Conservation (phyloP, 1,284 basidiomycete species). For the Trichosporon asahii region DNA sequence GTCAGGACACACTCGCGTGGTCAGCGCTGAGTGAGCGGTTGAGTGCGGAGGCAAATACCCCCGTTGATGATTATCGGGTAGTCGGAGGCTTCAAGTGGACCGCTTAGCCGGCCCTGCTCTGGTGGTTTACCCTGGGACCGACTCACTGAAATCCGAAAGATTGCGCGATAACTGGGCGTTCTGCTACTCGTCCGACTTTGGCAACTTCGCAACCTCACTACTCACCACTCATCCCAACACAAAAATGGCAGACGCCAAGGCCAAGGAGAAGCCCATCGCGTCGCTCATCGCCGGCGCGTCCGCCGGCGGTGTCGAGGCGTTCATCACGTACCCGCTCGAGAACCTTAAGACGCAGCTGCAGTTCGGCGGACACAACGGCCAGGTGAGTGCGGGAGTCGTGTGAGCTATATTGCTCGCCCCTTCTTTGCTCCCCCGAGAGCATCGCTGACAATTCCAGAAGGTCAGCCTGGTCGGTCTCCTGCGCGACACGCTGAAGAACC, state of each 20-base stretch:
- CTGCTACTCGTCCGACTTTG: conserved; percentile 34
- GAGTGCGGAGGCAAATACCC: neutral
- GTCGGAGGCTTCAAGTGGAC: neutral
- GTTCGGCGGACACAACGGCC: conserved; percentile 47
- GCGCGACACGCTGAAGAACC: conserved; percentile 64
- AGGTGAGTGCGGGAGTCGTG: conserved; percentile 31
- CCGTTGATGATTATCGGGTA: conserved; percentile 1
- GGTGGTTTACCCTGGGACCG: neutral
- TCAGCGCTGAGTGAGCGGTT: neutral
- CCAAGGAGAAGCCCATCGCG: conserved; percentile 66
- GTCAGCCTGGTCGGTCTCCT: conserved; percentile 68
- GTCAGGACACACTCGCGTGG: conserved; percentile 2
- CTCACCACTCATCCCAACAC: conserved; percentile 42
- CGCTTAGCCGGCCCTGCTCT: neutral
- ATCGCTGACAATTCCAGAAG: conserved; percentile 54
- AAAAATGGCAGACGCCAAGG: conserved; percentile 32
- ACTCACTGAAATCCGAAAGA: conserved; percentile 6
- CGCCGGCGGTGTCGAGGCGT: conserved; percentile 85
- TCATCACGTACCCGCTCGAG: conserved; percentile 70
- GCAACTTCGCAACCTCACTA: neutral
- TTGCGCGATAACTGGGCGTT: neutral
- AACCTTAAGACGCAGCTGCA: conserved; percentile 69
- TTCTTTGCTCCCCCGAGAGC: conserved; percentile 2
- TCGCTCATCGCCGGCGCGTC: conserved; percentile 86
- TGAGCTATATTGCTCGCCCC: conserved; percentile 35